phyloP scores from a whole-genome alignment of 352 stramenopile genomes.

The Thalassiosira gravida region DNA sequence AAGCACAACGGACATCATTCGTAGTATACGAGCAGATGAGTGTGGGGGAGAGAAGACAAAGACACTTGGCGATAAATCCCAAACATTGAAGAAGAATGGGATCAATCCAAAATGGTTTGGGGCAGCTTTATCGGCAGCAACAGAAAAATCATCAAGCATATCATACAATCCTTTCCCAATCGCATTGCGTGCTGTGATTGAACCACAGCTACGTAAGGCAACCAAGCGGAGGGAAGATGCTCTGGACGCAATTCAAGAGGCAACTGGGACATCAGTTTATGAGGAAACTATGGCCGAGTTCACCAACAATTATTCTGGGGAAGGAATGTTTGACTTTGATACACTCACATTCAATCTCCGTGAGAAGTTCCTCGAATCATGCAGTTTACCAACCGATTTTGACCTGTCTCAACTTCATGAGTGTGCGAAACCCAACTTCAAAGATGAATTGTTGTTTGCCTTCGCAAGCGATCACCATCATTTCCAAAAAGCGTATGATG shows the following conservation, averaged over 20 bases:
- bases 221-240: conserved; percentile 33
- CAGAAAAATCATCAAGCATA: conserved; percentile 42
- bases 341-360: conserved; percentile 64
- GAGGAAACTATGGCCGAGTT: conserved; percentile 33
- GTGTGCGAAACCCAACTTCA: too few species aligned
- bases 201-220: conserved; percentile 67
- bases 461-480: too few species aligned
- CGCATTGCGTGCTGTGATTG: conserved; percentile 46
- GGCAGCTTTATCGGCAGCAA: conserved; percentile 45
- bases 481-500: too few species aligned
- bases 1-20: conserved; percentile 69
- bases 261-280: conserved; percentile 19
- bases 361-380: too few species aligned
- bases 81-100: conserved; percentile 16
- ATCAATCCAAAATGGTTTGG: conserved; percentile 75
- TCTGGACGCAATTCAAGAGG: conserved; percentile 46
- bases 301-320: conserved; percentile 18
- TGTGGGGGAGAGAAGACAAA: background rate
- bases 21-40: conserved; percentile 12
- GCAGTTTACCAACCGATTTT: too few species aligned
- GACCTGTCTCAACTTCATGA: too few species aligned
- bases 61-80: background rate
- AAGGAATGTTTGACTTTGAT: conserved; percentile 51
- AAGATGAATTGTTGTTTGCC: too few species aligned
- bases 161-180: conserved; percentile 65